Conservation (phyloP, 495 filamentous ascomycete species). For the Talaromyces stipitatus region DNA sequence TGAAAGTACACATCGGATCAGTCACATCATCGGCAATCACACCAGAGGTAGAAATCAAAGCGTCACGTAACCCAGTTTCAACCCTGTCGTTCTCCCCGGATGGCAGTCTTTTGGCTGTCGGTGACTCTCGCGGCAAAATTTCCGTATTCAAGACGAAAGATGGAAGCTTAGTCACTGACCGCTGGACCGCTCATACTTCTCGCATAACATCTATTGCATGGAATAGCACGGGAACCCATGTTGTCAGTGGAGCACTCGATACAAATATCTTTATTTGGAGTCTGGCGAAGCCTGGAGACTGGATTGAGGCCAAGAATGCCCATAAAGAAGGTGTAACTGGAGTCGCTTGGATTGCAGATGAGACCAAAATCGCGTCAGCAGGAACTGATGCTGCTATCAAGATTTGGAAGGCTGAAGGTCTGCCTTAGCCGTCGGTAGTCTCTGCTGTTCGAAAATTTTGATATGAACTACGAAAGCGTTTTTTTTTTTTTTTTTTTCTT, state of each 20-base stretch:
- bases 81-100: constrained; percentile 71
- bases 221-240: constrained; percentile 66
- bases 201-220: constrained; percentile 77
- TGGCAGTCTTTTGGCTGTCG: constrained; percentile 67
- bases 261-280: constrained; percentile 93
- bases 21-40: constrained; percentile 41
- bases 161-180: constrained; percentile 43
- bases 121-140: constrained; percentile 80
- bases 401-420: constrained; percentile 70
- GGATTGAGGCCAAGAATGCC: constrained; percentile 71
- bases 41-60: constrained; percentile 35
- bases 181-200: constrained; percentile 90
- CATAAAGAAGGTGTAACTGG: constrained; percentile 94
- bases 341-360: constrained; percentile 69
- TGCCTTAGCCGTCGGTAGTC: constrained; percentile 31
- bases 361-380: constrained; percentile 63
- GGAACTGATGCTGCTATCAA: constrained; percentile 89
- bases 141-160: constrained; percentile 54
- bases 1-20: constrained; percentile 62
- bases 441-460: not conserved
- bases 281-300: constrained; percentile 68
- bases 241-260: constrained; percentile 79
- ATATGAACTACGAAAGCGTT: not conserved
- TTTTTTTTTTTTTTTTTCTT: too few relatives aligned
- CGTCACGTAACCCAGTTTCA: constrained; percentile 32